phyloP scores from a whole-genome alignment of 2,329 filamentous ascomycete species.

The Diaporthe ampelina region DNA sequence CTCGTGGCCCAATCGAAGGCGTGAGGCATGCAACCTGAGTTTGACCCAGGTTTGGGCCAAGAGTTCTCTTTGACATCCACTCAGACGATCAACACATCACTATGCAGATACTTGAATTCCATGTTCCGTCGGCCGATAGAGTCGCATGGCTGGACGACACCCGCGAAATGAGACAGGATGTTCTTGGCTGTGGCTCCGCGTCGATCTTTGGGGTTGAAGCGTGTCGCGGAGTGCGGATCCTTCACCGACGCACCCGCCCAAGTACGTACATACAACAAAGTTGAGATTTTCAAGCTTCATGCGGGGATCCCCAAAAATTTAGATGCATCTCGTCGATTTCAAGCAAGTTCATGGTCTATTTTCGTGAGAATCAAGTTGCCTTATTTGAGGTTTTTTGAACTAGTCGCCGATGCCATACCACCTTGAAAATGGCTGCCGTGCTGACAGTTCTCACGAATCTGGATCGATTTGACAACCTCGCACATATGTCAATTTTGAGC shows the following conservation, averaged over 20 bases:
- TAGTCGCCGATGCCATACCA: neutral
- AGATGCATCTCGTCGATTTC: neutral
- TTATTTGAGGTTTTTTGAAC: neutral
- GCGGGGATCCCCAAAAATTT: neutral
- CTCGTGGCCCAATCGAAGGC: neutral
- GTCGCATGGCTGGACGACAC: neutral
- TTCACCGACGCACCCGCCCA: neutral
- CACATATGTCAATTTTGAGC: too few species aligned
- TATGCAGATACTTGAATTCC: neutral
- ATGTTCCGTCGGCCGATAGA: neutral
- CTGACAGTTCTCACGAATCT: neutral
- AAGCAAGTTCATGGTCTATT: neutral
- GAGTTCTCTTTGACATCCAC: neutral
- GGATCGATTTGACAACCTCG: neutral
- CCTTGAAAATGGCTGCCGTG: neutral
- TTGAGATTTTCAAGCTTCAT: neutral
- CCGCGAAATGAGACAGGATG: conserved; percentile 22
- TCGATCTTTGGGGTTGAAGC: conserved; percentile 24
- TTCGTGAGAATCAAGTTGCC: neutral
- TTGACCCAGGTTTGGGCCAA: conserved; percentile 25
- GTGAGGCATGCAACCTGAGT: neutral
- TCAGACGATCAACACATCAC: conserved; percentile 1
- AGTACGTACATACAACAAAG: neutral
- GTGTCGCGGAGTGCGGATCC: conserved; percentile 29
- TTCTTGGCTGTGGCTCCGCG: conserved; percentile 22